A percentile compares a stretch with the other conserved stretches of the same genome.
Evolutionary conservation across 192 early-diverging fungal species (phyloP).

Genomic region (Coemansia sp.): DNA sequence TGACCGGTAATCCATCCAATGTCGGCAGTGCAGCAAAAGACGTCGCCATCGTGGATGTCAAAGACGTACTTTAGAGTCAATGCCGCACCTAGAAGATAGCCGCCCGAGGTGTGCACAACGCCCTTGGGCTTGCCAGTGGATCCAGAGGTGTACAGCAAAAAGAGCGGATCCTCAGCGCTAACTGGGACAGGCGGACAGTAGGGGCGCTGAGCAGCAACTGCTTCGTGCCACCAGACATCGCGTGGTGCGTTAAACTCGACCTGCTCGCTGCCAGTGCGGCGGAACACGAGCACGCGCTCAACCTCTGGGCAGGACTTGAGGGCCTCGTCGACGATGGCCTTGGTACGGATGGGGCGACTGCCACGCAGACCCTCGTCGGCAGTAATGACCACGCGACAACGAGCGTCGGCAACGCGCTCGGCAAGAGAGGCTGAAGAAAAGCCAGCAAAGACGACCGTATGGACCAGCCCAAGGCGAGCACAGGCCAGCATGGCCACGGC

Average conservation of each 20-base stretch:
- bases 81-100: constrained; percentile 90
- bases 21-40: constrained; percentile 94
- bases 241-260: constrained; percentile 74
- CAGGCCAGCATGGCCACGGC: constrained; percentile 91
- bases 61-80: constrained; percentile 89
- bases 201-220: constrained; percentile 73
- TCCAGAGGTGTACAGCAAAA: constrained; percentile 93
- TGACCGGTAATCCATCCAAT: constrained; percentile 89
- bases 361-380: constrained; percentile 94
- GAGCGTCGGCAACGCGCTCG: constrained; percentile 85
- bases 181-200: constrained; percentile 85
- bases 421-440: constrained; percentile 91
- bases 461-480: constrained; percentile 86
- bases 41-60: constrained; percentile 86
- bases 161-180: constrained; percentile 89
- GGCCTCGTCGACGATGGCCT: constrained; percentile 93
- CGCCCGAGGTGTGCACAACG: constrained; percentile 90
- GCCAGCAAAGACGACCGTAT: constrained; percentile 96
- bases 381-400: constrained; percentile 80
- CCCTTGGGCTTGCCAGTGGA: constrained; percentile 91
- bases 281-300: constrained; percentile 84
- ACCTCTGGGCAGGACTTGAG: constrained; percentile 74
- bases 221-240: constrained; percentile 97
- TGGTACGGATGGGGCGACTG: constrained; percentile 83
- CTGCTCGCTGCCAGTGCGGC: constrained; percentile 74